Evolutionary conservation across 2,329 filamentous ascomycete species (phyloP), one percentile per base, ranked within the genome.

Genomic region (Thelonectria rubi): DNA sequence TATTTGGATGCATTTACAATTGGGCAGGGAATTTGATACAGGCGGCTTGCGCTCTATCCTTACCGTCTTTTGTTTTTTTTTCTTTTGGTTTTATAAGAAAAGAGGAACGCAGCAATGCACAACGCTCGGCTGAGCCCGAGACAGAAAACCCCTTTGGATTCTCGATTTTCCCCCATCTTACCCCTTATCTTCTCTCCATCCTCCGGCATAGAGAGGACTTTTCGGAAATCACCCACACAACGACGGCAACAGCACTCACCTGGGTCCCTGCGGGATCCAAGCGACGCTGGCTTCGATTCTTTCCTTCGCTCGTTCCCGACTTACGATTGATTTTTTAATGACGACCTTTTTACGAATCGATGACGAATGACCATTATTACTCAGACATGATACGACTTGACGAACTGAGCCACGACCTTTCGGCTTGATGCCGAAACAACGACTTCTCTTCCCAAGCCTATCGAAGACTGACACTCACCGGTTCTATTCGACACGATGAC

Each of bases 61-160:
- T 59, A 65, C 70, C 69, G 69, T 72, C 68, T 64, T 65, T 67
- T 66, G 52, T 58, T 71, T 73, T 72, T 75, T 67, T 59, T 68
- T 62, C 71, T 69, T 68, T 68, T 58, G 65, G 58, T 65, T 60
- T 66, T 75, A 72, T 74, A 77, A 82, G 79, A 81, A 77, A 85
- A 86, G 83, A 86, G 80, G 80, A 84, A 83, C 80, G 85, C 85
- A 88, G 85, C 85, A 86, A 88, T 88, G 85, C 85, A 85, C 79
- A 77, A 77, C 73, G 76, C 78, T 81, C 79, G 81, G 80, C 78
- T 71, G 68, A 77, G 77, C 74, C 78, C 80, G 80, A 82, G 80
- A 81, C 79, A 76, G 76, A 75, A 79, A 77, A 75, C 73, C 72
- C 68, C 67, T 75, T 73, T 74, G 73, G 74, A 77, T 80, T 78